Conservation (phyloP, 2,329 filamentous ascomycete species). For the Fusarium globosum region DNA sequence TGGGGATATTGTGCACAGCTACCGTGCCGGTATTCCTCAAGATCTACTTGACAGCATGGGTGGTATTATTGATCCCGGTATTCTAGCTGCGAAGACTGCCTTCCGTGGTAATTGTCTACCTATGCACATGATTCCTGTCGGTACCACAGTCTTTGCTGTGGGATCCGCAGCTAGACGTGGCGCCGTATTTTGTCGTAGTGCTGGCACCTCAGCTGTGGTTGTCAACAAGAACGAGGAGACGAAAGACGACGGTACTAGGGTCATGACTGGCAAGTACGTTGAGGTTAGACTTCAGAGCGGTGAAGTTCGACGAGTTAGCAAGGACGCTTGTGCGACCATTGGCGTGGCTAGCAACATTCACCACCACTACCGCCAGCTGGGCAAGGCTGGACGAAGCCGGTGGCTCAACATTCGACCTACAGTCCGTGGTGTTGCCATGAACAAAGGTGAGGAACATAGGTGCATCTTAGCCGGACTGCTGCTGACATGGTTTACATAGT, state of each 20-base stretch:
- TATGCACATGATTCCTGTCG: conserved; percentile 93
- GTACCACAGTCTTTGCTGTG: conserved; percentile 92
- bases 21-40: conserved; percentile 86
- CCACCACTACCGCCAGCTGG: conserved; percentile 88
- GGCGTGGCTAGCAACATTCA: conserved; percentile 94
- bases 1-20: conserved; percentile 93
- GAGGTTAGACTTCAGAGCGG: conserved; percentile 91
- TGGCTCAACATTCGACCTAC: conserved; percentile 96
- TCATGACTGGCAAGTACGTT: conserved; percentile 80
- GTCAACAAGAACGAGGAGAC: conserved; percentile 88
- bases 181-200: conserved; percentile 93
- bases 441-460: conserved; percentile 75
- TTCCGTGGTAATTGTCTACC: conserved; percentile 96
- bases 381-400: conserved; percentile 92
- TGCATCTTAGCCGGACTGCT: neutral
- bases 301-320: conserved; percentile 88
- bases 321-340: conserved; percentile 93
- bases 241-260: conserved; percentile 66
- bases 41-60: conserved; percentile 93
- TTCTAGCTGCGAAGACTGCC: conserved; percentile 92
- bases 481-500: conserved; percentile 57
- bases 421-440: conserved; percentile 98
- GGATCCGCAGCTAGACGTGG: conserved; percentile 78
- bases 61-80: conserved; percentile 91
- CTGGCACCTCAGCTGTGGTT: conserved; percentile 90